These are phyloP conservation scores for Alternaria ventricosa DNA, from an alignment of 2,329 filamentous ascomycete genomes.

Conservation along the genomic window DNA sequence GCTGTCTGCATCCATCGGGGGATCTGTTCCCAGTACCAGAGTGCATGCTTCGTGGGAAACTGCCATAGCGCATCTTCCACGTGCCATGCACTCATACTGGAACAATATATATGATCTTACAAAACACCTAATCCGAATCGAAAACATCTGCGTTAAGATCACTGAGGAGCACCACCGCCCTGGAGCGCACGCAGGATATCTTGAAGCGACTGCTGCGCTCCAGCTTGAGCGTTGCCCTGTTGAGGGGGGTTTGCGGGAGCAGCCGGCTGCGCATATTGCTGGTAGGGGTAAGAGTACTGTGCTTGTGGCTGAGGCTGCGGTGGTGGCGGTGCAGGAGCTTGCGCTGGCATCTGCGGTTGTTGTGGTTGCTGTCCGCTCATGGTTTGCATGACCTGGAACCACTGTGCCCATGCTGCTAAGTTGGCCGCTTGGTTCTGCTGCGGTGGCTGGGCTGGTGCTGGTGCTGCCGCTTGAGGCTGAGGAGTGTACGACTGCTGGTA, in stretches of 20 bases:
- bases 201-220: slow-evolving; percentile 34
- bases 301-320: slow-evolving; percentile 25
- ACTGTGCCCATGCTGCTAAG: slow-evolving; percentile 37
- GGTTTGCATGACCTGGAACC: slow-evolving; percentile 33
- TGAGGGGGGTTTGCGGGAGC: slow-evolving; percentile 25
- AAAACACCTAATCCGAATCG: slow-evolving; percentile 2
- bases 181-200: slow-evolving; percentile 42
- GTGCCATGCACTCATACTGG: slow-evolving; percentile 4
- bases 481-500: slow-evolving; percentile 21
- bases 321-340: slow-evolving; percentile 28
- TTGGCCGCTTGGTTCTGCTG: slow-evolving; percentile 38
- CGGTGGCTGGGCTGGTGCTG: not conserved
- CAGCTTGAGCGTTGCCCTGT: slow-evolving; percentile 29
- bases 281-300: slow-evolving; percentile 34
- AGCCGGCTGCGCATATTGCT: slow-evolving; percentile 30
- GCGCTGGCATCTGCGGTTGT: slow-evolving; percentile 25
- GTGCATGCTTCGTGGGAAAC: not conserved
- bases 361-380: slow-evolving; percentile 32
- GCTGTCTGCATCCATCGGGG: not conserved
- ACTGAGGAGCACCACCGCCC: slow-evolving; percentile 23
- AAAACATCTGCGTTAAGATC: not conserved
- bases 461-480: slow-evolving; percentile 13
- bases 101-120: slow-evolving; percentile 4
- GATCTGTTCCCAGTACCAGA: not conserved
- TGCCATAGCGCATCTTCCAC: not conserved